Percentiles rank a stretch among this genome's conserved stretches.
These are phyloP conservation scores for Entomortierella parvispora DNA, from an alignment of 192 early-diverging fungal genomes.

Conservation along the genomic window DNA sequence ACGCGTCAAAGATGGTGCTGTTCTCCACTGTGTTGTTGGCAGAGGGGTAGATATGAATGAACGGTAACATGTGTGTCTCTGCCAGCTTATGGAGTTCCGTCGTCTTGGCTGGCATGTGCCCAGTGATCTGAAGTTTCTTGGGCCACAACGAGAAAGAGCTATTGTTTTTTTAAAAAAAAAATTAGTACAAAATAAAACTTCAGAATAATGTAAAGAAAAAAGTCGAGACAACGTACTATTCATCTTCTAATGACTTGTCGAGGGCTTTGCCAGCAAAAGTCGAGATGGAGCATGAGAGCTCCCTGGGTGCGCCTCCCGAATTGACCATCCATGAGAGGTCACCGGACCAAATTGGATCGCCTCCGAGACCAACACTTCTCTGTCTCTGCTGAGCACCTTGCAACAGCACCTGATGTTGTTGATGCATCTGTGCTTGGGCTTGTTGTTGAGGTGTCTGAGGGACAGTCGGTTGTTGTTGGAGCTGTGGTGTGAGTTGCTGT, in stretches of 20 bases:
- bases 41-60: slow-evolving; percentile 41
- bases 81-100: slow-evolving; percentile 42
- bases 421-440: slow-evolving; percentile 19
- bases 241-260: slow-evolving; percentile 43
- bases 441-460: slow-evolving; percentile 11
- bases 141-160: slow-evolving; percentile 43
- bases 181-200: too few relatives aligned
- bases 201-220: neutral
- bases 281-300: slow-evolving; percentile 32
- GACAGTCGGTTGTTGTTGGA: neutral
- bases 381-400: slow-evolving; percentile 36
- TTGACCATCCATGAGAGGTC: slow-evolving; percentile 41
- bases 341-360: slow-evolving; percentile 42
- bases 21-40: slow-evolving; percentile 34
- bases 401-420: slow-evolving; percentile 29
- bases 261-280: slow-evolving; percentile 45
- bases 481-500: neutral
- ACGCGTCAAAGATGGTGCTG: slow-evolving; percentile 33
- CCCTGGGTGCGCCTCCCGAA: slow-evolving; percentile 9
- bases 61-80: slow-evolving; percentile 30
- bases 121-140: slow-evolving; percentile 23
- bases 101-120: slow-evolving; percentile 45
- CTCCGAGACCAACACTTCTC: slow-evolving; percentile 18
- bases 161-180: too few relatives aligned
- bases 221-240: slow-evolving; percentile 23